Evolutionary conservation across 2,329 filamentous ascomycete genomes (phyloP), one percentile per base, ranked within the genome.

Genomic region (Ilyonectria destructans): DNA sequence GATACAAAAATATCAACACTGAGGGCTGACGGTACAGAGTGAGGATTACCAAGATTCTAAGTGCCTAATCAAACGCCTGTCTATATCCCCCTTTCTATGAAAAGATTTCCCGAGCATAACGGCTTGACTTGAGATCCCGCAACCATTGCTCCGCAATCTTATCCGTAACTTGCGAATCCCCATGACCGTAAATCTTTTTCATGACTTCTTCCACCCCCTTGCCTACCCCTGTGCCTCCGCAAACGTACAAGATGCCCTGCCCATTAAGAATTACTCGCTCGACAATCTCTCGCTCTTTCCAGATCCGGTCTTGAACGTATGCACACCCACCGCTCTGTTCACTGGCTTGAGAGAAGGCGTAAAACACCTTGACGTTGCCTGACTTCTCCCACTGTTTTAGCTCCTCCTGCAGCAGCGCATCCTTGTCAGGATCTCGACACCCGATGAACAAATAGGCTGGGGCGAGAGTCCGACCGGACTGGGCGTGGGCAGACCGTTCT

Each of bases 341-440:
- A 17, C n/a, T 51, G 4, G 43, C 66, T 2, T 51, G 52, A 2
- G 54, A 62, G 61, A 74, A 93, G 0, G 91, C 89, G 69, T 88
- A 84, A 1, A 85, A 82, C 0, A 93, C 84, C 1, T 86, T 82
- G 0, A 94, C 89, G 2, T 70, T 72, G 2, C 75, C 88, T 17
- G 82, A 74, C 2, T 76, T 66, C 52, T 86, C 82, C 87, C 88
- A 90, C 13, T 73, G 74, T 21, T 81, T 77, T 10, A 88, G 77
- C 15, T 84, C 80, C 1, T 80, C 77, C 0, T 78, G 70, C 71
- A 88, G 88, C 1, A 89, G 61, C 3, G 82, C 76, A 58, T 89
- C 88, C 17, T 76, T 79, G 72, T 46, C 82, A 75, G 57, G 80
- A 61, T 62, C 82, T 79, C 78, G 85, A 84, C 69, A 88, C 81